Evolutionary conservation across 2,329 filamentous ascomycete genomes (phyloP).

Genomic region (Aspergillus flavus): DNA sequence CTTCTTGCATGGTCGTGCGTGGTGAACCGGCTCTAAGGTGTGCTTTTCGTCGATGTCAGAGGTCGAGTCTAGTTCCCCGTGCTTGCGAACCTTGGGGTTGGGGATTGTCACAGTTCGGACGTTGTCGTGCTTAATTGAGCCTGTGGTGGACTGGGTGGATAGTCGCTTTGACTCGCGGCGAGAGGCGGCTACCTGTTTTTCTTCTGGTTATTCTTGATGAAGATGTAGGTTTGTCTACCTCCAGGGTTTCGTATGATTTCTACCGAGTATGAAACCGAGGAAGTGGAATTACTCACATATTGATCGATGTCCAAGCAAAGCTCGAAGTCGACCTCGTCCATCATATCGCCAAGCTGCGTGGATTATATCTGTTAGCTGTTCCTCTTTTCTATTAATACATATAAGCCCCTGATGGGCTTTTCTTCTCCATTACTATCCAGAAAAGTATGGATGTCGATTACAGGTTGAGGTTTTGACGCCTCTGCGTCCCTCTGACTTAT

Average conservation of each 20-base stretch:
- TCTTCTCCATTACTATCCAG: not conserved
- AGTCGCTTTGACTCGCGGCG: not conserved
- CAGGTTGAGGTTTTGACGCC: not conserved
- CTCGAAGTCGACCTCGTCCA: conserved; percentile 25
- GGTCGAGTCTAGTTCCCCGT: not conserved
- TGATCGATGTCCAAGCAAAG: conserved; percentile 21
- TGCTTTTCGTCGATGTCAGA: too few species aligned
- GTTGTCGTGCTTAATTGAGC: not conserved
- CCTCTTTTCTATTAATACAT: not conserved
- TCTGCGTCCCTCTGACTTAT: not conserved
- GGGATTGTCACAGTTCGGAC: not conserved
- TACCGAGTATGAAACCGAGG: not conserved
- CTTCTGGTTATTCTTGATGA: not conserved
- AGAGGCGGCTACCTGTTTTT: not conserved
- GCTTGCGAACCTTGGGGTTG: not conserved
- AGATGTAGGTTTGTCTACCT: not conserved
- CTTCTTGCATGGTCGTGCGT: not conserved
- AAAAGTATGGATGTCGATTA: not conserved
- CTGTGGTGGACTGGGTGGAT: not conserved
- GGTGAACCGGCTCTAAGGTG: not conserved
- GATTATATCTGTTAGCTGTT: not conserved
- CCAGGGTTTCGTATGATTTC: not conserved
- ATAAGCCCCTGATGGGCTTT: too few species aligned
- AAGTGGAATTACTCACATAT: conserved; percentile 12
- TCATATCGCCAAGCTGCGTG: conserved; percentile 10